A percentile compares a stretch with the other conserved stretches of the same genome.
Conservation (phyloP, 306 rosid genomes). For the Castanopsis chinensis region DNA sequence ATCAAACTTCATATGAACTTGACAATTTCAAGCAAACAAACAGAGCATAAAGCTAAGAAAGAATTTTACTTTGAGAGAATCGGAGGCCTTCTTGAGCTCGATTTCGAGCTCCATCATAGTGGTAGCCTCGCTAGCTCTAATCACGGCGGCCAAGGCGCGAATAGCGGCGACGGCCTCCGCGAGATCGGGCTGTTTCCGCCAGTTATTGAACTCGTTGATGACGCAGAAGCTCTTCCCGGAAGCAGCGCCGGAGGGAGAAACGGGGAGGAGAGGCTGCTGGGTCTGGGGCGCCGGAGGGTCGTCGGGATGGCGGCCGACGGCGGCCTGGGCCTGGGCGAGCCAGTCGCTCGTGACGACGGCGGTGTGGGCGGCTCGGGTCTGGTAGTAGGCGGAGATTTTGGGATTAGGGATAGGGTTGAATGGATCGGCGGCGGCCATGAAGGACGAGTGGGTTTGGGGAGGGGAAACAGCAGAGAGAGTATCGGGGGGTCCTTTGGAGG, state of each 20-base stretch:
- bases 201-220: conserved; percentile 68
- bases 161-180: conserved; percentile 98
- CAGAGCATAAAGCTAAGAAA: background rate
- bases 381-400: conserved; percentile 68
- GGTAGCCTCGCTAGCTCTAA: conserved; percentile 66
- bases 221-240: conserved; percentile 63
- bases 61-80: conserved; percentile 66
- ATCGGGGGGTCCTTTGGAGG: conserved; percentile 28
- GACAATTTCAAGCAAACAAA: background rate
- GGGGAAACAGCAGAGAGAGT: conserved; percentile 26
- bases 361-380: conserved; percentile 67
- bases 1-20: background rate
- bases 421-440: conserved; percentile 42
- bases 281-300: conserved; percentile 7
- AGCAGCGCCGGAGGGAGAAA: background rate
- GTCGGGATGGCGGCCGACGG: conserved; percentile 38
- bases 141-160: conserved; percentile 87
- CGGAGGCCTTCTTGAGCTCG: conserved; percentile 93
- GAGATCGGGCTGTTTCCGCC: conserved; percentile 94
- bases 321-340: conserved; percentile 93
- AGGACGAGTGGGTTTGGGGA: conserved; percentile 18
- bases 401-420: conserved; percentile 35
- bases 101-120: conserved; percentile 96
- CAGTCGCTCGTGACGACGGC: conserved; percentile 83
- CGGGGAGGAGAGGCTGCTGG: background rate